Evolutionary conservation across 768 basidiomycete species (phyloP), one percentile per base, ranked within the genome.

Genomic region (Russula dissimulans): DNA sequence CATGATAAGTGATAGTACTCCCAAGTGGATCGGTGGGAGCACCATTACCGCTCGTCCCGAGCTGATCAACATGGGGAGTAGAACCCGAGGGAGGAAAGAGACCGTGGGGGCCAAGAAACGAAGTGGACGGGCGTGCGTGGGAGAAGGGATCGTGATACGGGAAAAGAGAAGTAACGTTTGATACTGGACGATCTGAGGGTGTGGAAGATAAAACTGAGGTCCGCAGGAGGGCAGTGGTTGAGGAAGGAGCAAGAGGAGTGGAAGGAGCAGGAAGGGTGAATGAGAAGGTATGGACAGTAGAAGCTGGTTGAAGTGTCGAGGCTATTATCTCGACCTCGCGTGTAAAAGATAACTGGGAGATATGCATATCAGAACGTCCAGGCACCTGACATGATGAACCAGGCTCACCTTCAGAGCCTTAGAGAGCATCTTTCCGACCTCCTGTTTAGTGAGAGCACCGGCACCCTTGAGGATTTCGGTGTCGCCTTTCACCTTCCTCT

Each of bases 321-420:
- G 93, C 91, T 69, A 97, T 89, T 57, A 97, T 87, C 71, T 95
- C 92, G 45, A 95, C 89, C 71, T 95, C 93, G 55, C 89, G 87
- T 39, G 90, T 84, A 72, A 95, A 94, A 8, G 91, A 91, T 47
- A 95, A 84, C 91, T 94, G 65, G 14, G 4, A 50, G 12, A 45
- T 39, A 29, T 38, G 34, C 1, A 38, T 45, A 38, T 38, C 41
- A 60, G 32, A 44, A n/a, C 22, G 14, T 14, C 6, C 9, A n/a
- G 11, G 29, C 0, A 46, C 41, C 17, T 26, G 22, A 26, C 22
- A 26, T 2, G 52, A 46, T n/a, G 38, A 41, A 39, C 18, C 60
- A 42, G 39, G 67, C 72, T 59, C 60, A 89, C 90, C 81, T 95
- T 95, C 69, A 94, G 82, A 5, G 89, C 87, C 72, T 94, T 94